Evolutionary conservation across 2,329 filamentous ascomycete genomes (phyloP), one percentile per base, ranked within the genome.

Genomic region (Cladosporium sp.): DNA sequence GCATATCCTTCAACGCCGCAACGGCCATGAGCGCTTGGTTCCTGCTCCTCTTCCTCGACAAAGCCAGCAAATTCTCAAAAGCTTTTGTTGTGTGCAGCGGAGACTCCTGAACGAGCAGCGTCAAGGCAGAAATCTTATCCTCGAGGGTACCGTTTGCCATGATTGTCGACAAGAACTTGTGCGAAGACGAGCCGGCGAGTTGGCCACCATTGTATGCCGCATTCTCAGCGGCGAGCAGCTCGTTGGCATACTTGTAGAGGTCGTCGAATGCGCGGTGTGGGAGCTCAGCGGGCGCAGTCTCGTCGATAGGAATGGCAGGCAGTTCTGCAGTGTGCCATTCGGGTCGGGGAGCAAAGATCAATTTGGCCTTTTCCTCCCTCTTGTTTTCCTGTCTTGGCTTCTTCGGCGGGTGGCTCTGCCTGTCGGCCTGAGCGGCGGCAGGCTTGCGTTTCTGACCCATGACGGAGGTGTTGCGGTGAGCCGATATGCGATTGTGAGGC

Each of bases 101-200:
- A 8, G 95, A 97, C 74, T 99, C 94, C 76, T 99, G 95, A 12
- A 97, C 86, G 57, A 94, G 89, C 65, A 99, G 80, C 4, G 94
- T 99, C 68, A 99, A 79, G 3, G 94, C 95, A 2, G 94, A 99
- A 42, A 97, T 88, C 73, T 97, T 97, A 73, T 99, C 94, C 57
- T 91, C 95, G 65, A 97, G 83, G 9, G 95, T 99, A 79, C 94
- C 94, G 1, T 92, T 95, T 9, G 91, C 80, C 90, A 97, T 97
- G 71, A 99, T 97, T 17, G 91, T 96, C 1, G 92, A 90, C 80
- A 97, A 87, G 78, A 99, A 99, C 72, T 92, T 96, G 74, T 95
- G 89, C 39, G 92, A 93, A 2, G 93, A 94, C 24, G 90, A 91
- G 51, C 90, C 85, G 6, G 89, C 85, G 57, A 89, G 78, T 64